Evolutionary conservation across 257 asterid species (phyloP).

Genomic region (Jasminum sambac): DNA sequence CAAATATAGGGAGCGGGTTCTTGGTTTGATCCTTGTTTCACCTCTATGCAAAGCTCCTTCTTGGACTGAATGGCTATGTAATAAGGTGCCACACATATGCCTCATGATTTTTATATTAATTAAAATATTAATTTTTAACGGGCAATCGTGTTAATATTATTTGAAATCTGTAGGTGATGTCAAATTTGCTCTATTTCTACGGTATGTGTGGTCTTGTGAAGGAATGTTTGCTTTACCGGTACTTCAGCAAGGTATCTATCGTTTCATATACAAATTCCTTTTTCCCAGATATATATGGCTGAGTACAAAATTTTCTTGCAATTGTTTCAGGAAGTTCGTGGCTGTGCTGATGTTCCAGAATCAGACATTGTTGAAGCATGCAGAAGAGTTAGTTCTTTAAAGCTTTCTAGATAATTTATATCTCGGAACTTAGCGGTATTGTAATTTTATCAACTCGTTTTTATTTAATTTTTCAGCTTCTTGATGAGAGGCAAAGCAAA

Average conservation of each 20-base stretch:
- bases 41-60: constrained; percentile 90
- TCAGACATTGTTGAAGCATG: constrained; percentile 93
- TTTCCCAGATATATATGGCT: neutral
- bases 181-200: constrained; percentile 76
- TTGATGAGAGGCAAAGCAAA: constrained; percentile 84
- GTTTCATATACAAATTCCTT: neutral
- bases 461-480: constrained; percentile 53
- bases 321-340: constrained; percentile 78
- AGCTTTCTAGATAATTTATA: neutral
- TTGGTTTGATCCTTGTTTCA: constrained; percentile 89
- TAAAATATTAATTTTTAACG: constrained; percentile 7
- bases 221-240: constrained; percentile 77
- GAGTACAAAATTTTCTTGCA: constrained; percentile 15
- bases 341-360: constrained; percentile 63
- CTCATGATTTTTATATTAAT: neutral
- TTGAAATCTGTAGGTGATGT: constrained; percentile 64
- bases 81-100: constrained; percentile 54
- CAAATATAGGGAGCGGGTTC: constrained; percentile 82
- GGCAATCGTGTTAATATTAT: constrained; percentile 10
- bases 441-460: constrained; percentile 2
- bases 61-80: constrained; percentile 92
- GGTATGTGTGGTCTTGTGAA: constrained; percentile 83
- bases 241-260: constrained; percentile 82
- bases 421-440: neutral
- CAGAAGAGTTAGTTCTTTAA: constrained; percentile 70